These are phyloP conservation scores for Epichloe typhina DNA, from an alignment of 2,329 filamentous ascomycete species.

Conservation along the genomic window DNA sequence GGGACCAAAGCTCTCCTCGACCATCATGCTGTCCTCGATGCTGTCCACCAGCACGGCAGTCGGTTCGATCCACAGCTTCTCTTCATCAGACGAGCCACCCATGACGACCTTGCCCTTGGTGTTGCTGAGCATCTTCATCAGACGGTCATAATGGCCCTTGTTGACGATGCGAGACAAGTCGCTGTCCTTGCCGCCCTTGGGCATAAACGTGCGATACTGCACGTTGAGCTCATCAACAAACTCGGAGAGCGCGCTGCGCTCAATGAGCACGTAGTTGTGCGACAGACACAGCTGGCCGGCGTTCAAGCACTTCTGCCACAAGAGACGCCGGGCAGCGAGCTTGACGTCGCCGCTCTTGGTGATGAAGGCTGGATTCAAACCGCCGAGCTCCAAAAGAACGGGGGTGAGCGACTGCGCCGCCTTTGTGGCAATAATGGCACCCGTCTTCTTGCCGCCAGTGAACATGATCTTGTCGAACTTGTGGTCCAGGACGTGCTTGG, in stretches of 20 bases:
- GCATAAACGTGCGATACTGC: slow-evolving; percentile 66
- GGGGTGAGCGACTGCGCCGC: slow-evolving; percentile 83
- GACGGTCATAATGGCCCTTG: slow-evolving; percentile 59
- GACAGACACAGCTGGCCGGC: slow-evolving; percentile 86
- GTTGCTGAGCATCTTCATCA: slow-evolving; percentile 85
- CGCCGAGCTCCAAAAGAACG: slow-evolving; percentile 79
- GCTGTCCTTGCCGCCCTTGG: slow-evolving; percentile 64
- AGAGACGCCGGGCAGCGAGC: slow-evolving; percentile 67
- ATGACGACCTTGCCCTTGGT: slow-evolving; percentile 73
- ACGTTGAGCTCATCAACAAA: slow-evolving; percentile 66
- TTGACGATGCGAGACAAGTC: slow-evolving; percentile 79
- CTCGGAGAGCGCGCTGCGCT: slow-evolving; percentile 55
- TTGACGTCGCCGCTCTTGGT: slow-evolving; percentile 69
- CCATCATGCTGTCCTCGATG: slow-evolving; percentile 58
- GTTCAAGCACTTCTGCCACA: slow-evolving; percentile 82
- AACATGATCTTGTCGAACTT: slow-evolving; percentile 99
- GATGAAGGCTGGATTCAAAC: slow-evolving; percentile 82
- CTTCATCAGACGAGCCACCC: slow-evolving; percentile 72
- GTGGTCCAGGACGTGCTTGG: slow-evolving; percentile 66
- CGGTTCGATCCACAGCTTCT: slow-evolving; percentile 73
- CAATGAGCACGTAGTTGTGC: slow-evolving; percentile 83
- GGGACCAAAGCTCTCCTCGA: slow-evolving; percentile 86
- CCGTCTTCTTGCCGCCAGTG: slow-evolving; percentile 68
- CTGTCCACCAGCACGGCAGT: slow-evolving; percentile 79
- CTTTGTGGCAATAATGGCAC: slow-evolving; percentile 78